Base-by-base conservation (phyloP, 768 basidiomycete genomes). In the Hemileccinum rubropunctum region DNA sequence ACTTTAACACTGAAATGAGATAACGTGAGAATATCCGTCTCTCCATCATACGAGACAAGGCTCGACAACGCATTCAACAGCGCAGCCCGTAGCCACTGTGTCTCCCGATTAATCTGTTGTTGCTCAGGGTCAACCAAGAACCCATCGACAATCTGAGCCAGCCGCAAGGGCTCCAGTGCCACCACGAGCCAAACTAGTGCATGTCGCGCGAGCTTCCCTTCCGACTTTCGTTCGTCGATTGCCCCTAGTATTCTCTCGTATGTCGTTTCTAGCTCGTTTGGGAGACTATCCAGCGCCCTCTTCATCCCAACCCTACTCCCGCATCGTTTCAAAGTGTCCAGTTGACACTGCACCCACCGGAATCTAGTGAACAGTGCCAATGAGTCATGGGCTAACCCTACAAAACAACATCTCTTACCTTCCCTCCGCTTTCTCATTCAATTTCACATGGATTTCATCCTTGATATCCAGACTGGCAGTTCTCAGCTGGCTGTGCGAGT, bases 311-410 rank as follows among this genome's bases (percentile, higher is more conserved):
- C 15, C n/a, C 1, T 8, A 12, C 39, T 34, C 0, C 7, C 8
- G 13, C 40, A 51, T 34, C 27, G 38, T 34, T 28, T 28, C 0
- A 51, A 34, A 2, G 34, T 20, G 34, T 51, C 45, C 2, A 51
- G 9, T 28, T 51, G 50, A 12, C 50, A 51, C n/a, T 45, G 50
- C 15, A 45, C 36, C 50, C 50, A 51, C 1, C 50, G 50, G 8
- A 51, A 51, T 15, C 50, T 51, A 13, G 4, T 1, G 7, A 11
- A 34, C 4, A 26, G 39, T 1, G 20, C 1, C n/a, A 1, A 9
- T 47, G 21, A 48, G 32, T 48, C 8, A 2, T 6, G 3, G 13
- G 3, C 3, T 8, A 6, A 32, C 13, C 18, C 14, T 3, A 20
- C 0, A 2, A 40, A n/a, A 34, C 9, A 33, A 15, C 10, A 7